Percentiles rank a stretch among this genome's conserved stretches.
phyloP scores from a whole-genome alignment of 2,329 filamentous ascomycete species.

The Proliferodiscus dingleyae region DNA sequence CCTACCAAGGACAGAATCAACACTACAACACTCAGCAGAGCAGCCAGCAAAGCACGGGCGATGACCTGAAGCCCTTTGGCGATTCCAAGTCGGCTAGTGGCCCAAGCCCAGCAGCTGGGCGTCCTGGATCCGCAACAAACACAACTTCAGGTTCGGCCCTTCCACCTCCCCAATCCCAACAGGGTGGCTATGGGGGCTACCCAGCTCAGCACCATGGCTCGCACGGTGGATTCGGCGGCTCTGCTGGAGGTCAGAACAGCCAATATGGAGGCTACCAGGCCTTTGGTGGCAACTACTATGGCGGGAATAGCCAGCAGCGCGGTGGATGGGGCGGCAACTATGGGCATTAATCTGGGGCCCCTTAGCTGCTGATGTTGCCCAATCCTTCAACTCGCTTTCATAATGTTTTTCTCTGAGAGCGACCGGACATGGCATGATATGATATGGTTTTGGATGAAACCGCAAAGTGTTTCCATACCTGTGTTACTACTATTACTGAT shows the following conservation, averaged over 20 bases:
- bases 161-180: conserved; percentile 32
- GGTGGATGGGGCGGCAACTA: conserved; percentile 47
- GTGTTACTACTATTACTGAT: conserved; percentile 29
- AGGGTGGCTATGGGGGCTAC: conserved; percentile 32
- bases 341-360: conserved; percentile 30
- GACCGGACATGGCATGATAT: conserved; percentile 25
- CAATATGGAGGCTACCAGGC: conserved; percentile 41
- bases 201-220: conserved; percentile 33
- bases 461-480: conserved; percentile 27
- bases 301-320: conserved; percentile 37
- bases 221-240: conserved; percentile 41
- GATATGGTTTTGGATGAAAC: conserved; percentile 14
- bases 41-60: conserved; percentile 27
- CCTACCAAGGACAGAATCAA: conserved; percentile 32
- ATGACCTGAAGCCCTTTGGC: conserved; percentile 34
- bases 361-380: conserved; percentile 19
- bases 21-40: conserved; percentile 30
- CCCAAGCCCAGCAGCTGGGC: conserved; percentile 32
- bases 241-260: conserved; percentile 37
- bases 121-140: conserved; percentile 35
- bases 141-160: conserved; percentile 29
- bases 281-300: conserved; percentile 37
- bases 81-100: conserved; percentile 32
- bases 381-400: too few species aligned
- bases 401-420: too few species aligned